Evolutionary conservation across 2,329 filamentous ascomycete species (phyloP).

Genomic region (Fusarium setosum): DNA sequence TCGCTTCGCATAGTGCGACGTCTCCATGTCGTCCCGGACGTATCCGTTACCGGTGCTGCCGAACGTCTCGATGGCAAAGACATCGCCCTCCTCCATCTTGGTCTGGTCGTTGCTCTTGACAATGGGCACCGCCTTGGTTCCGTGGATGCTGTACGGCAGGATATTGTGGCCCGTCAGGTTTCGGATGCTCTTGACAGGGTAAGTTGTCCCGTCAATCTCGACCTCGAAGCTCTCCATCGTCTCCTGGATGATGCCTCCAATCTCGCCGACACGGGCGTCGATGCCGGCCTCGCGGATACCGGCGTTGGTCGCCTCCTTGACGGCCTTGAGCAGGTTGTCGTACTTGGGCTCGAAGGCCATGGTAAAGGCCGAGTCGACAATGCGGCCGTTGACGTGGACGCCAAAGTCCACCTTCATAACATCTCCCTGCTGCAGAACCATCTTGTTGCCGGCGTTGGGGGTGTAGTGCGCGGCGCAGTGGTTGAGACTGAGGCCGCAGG

Average conservation of each 20-base stretch:
- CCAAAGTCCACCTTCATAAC: slow-evolving; percentile 88
- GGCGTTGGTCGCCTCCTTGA: slow-evolving; percentile 83
- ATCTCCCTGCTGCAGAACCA: slow-evolving; percentile 76
- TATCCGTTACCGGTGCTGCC: slow-evolving; percentile 92
- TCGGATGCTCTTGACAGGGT: slow-evolving; percentile 86
- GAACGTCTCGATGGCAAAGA: slow-evolving; percentile 96
- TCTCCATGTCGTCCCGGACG: slow-evolving; percentile 88
- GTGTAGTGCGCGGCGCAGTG: slow-evolving; percentile 89
- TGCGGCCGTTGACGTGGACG: slow-evolving; percentile 82
- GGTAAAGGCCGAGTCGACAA: slow-evolving; percentile 86
- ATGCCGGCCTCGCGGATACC: slow-evolving; percentile 89
- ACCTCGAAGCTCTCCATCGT: slow-evolving; percentile 94
- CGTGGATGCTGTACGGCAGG: slow-evolving; percentile 88
- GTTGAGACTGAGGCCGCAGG: slow-evolving; percentile 85
- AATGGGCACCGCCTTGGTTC: slow-evolving; percentile 92
- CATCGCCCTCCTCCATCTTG: slow-evolving; percentile 98
- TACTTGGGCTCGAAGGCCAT: slow-evolving; percentile 80
- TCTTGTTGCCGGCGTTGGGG: slow-evolving; percentile 87
- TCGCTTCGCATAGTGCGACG: slow-evolving; percentile 86
- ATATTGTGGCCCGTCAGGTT: slow-evolving; percentile 94
- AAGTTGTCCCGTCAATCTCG: slow-evolving; percentile 81
- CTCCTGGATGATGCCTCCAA: slow-evolving; percentile 87
- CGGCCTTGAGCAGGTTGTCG: slow-evolving; percentile 78
- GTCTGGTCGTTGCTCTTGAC: slow-evolving; percentile 89
- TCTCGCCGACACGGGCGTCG: slow-evolving; percentile 88